Evolutionary conservation across 2,329 filamentous ascomycete genomes (phyloP).

Genomic region (Diaporthe destruens): DNA sequence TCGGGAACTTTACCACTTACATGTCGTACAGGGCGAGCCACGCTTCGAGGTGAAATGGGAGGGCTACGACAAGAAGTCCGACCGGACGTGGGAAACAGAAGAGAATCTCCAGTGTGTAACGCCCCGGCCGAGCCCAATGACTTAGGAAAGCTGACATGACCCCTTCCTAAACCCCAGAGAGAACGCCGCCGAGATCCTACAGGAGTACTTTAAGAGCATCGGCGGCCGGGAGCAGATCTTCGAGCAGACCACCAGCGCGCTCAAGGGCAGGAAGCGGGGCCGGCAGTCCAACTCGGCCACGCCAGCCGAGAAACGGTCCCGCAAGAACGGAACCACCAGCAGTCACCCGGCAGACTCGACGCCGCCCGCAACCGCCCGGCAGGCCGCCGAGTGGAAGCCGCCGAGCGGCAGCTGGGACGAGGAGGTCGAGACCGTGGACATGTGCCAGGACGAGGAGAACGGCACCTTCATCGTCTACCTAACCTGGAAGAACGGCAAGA

Average conservation of each 20-base stretch:
- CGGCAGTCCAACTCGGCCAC: constrained; percentile 57
- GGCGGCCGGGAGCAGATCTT: constrained; percentile 73
- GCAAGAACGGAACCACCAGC: constrained; percentile 62
- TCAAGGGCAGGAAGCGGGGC: constrained; percentile 70
- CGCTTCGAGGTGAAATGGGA: constrained; percentile 85
- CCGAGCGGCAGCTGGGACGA: constrained; percentile 84
- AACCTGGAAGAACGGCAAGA: constrained; percentile 79
- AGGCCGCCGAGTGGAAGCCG: constrained; percentile 68
- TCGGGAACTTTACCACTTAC: constrained; percentile 2
- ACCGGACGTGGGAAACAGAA: constrained; percentile 84
- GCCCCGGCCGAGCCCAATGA: background rate
- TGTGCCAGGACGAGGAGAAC: constrained; percentile 74
- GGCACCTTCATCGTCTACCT: constrained; percentile 76
- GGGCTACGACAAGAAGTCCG: constrained; percentile 77
- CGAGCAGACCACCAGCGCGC: constrained; percentile 62
- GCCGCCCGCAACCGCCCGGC: constrained; percentile 59
- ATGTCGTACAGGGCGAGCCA: constrained; percentile 57
- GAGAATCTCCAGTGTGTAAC: constrained; percentile 72
- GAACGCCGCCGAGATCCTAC: constrained; percentile 70
- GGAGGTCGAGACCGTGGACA: constrained; percentile 77
- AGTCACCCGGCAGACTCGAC: constrained; percentile 63
- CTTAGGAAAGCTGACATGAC: background rate
- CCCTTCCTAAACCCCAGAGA: constrained; percentile 55
- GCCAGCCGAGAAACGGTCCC: constrained; percentile 59
- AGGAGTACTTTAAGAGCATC: constrained; percentile 72